These are phyloP conservation scores for Zasmidium cellare DNA, from an alignment of 2,329 filamentous ascomycete species.

Conservation along the genomic window DNA sequence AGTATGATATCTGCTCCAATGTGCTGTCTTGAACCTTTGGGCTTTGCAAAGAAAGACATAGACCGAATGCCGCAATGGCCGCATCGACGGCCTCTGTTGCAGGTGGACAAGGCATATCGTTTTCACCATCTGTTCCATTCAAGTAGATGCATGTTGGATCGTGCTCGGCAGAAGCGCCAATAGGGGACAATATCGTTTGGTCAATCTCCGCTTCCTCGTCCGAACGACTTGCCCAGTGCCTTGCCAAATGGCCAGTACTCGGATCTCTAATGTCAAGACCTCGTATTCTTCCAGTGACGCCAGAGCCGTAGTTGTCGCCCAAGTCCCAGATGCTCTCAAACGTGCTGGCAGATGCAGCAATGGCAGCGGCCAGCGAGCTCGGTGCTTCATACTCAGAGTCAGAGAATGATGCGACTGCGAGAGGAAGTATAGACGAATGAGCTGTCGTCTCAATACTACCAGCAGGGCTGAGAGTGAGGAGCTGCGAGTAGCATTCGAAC, in stretches of 20 bases:
- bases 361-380: constrained; percentile 83
- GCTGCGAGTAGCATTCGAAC: constrained; percentile 89
- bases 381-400: constrained; percentile 87
- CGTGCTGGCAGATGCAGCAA: constrained; percentile 82
- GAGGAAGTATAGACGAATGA: constrained; percentile 86
- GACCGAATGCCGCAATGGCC: constrained; percentile 89
- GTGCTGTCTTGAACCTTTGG: constrained; percentile 94
- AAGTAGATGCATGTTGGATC: constrained; percentile 82
- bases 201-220: constrained; percentile 68
- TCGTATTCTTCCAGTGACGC: constrained; percentile 79
- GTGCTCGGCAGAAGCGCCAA: constrained; percentile 83
- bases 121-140: constrained; percentile 25
- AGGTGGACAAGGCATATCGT: constrained; percentile 66
- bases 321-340: constrained; percentile 97
- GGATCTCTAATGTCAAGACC: constrained; percentile 72
- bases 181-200: constrained; percentile 55
- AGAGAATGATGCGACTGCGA: constrained; percentile 88
- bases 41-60: constrained; percentile 84
- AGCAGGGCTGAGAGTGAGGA: constrained; percentile 83
- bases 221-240: constrained; percentile 42
- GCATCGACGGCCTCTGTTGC: constrained; percentile 93
- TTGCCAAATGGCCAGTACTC: constrained; percentile 63
- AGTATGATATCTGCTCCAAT: constrained; percentile 89
- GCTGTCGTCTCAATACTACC: constrained; percentile 82
- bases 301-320: constrained; percentile 91